phyloP scores from a whole-genome alignment of 805 yeast genomes.

The Saturnispora silvae region DNA sequence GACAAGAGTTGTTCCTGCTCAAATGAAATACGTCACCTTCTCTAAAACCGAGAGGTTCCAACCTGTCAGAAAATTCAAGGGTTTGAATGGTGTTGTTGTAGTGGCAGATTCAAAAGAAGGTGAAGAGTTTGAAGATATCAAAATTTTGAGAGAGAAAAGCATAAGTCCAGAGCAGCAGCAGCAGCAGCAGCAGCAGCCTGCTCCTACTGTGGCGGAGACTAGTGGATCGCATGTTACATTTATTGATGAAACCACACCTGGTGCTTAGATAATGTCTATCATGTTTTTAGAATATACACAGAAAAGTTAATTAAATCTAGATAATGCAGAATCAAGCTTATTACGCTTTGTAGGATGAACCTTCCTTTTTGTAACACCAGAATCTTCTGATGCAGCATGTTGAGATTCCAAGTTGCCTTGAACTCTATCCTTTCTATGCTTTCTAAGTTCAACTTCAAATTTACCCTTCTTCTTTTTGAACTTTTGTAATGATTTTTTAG shows the following conservation, averaged over 20 bases:
- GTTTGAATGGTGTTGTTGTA: conserved; percentile 61
- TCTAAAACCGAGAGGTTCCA: conserved; percentile 62
- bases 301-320: conserved; percentile 32
- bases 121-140: conserved; percentile 55
- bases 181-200: conserved; percentile 1
- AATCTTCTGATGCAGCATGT: too few species aligned
- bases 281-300: neutral
- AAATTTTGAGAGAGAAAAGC: conserved; percentile 73
- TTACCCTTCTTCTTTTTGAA: conserved; percentile 73
- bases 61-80: conserved; percentile 72
- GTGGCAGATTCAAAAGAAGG: conserved; percentile 53
- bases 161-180: conserved; percentile 57
- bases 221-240: too few species aligned
- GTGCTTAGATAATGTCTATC: neutral
- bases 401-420: conserved; percentile 59
- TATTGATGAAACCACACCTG: neutral
- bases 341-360: conserved; percentile 25
- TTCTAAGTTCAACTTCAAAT: conserved; percentile 81
- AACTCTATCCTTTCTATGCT: conserved; percentile 63
- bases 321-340: conserved; percentile 37
- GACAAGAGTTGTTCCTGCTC: conserved; percentile 84
- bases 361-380: conserved; percentile 33
- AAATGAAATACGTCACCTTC: conserved; percentile 74
- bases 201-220: too few species aligned
- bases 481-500: conserved; percentile 75